Conservation (phyloP, 768 basidiomycete genomes). For the Lentinula lateritia region DNA sequence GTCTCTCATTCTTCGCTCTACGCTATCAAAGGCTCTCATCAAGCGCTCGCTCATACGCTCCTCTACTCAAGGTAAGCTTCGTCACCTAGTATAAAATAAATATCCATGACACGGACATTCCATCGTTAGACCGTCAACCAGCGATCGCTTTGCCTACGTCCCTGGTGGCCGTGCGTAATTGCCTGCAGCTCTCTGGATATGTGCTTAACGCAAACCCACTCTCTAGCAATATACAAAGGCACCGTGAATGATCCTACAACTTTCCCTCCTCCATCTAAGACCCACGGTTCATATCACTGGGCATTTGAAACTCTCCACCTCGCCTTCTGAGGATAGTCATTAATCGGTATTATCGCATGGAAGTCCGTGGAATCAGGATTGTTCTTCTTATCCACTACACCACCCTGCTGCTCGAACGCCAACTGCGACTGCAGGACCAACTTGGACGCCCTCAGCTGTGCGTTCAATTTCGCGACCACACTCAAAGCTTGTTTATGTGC, state of each 20-base stretch:
- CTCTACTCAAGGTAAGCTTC: constrained; percentile 34
- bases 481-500: constrained; percentile 82
- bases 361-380: constrained; percentile 95
- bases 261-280: constrained; percentile 76
- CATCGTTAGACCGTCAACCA: constrained; percentile 7
- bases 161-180: constrained; percentile 64
- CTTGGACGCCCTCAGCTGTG: constrained; percentile 85
- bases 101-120: constrained; percentile 4
- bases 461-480: constrained; percentile 89
- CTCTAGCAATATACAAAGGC: constrained; percentile 76
- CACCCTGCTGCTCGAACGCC: constrained; percentile 48
- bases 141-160: constrained; percentile 38
- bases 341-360: constrained; percentile 98
- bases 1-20: constrained; percentile 42
- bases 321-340: constrained; percentile 98
- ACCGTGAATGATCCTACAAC: constrained; percentile 93
- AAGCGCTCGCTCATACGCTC: constrained; percentile 35
- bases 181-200: constrained; percentile 3
- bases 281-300: too few relatives aligned
- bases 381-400: constrained; percentile 44
- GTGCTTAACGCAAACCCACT: constrained; percentile 9
- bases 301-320: constrained; percentile 98
- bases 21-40: constrained; percentile 37
- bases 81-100: neutral
- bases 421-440: constrained; percentile 71